Percentiles rank a stretch among this genome's conserved stretches.
Conservation (phyloP, 2,329 filamentous ascomycete species). For the Meredithiella fracta region DNA sequence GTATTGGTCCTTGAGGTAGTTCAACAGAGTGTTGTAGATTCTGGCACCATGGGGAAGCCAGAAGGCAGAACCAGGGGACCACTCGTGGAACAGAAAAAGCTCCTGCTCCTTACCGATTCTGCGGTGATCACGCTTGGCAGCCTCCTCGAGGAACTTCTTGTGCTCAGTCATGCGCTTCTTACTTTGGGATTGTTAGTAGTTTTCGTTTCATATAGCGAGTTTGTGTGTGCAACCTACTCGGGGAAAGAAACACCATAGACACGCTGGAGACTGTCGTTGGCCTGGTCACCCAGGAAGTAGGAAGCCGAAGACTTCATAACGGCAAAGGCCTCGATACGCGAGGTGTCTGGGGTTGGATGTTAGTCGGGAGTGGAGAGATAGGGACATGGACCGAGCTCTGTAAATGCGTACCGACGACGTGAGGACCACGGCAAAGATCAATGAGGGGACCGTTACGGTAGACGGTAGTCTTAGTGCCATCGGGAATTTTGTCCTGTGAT, state of each 20-base stretch:
- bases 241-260: slow-evolving; percentile 89
- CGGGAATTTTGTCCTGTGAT: slow-evolving; percentile 61
- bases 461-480: slow-evolving; percentile 64
- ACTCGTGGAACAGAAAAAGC: slow-evolving; percentile 90
- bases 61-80: slow-evolving; percentile 86
- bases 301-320: slow-evolving; percentile 66
- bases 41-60: slow-evolving; percentile 82
- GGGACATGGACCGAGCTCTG: background rate
- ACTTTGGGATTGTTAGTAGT: slow-evolving; percentile 16
- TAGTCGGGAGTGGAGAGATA: background rate
- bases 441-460: slow-evolving; percentile 89
- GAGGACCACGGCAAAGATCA: slow-evolving; percentile 86
- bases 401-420: slow-evolving; percentile 47
- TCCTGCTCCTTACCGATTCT: slow-evolving; percentile 92
- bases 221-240: slow-evolving; percentile 6
- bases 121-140: slow-evolving; percentile 91
- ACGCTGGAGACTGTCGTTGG: slow-evolving; percentile 87
- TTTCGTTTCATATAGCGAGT: background rate
- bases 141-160: slow-evolving; percentile 89
- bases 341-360: slow-evolving; percentile 42
- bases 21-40: slow-evolving; percentile 79
- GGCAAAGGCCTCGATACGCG: slow-evolving; percentile 85
- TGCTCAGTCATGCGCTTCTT: slow-evolving; percentile 91
- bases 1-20: slow-evolving; percentile 73
- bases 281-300: slow-evolving; percentile 68